These are phyloP conservation scores for Claviceps lovelessii DNA, from an alignment of 2,329 filamentous ascomycete genomes.

Conservation along the genomic window DNA sequence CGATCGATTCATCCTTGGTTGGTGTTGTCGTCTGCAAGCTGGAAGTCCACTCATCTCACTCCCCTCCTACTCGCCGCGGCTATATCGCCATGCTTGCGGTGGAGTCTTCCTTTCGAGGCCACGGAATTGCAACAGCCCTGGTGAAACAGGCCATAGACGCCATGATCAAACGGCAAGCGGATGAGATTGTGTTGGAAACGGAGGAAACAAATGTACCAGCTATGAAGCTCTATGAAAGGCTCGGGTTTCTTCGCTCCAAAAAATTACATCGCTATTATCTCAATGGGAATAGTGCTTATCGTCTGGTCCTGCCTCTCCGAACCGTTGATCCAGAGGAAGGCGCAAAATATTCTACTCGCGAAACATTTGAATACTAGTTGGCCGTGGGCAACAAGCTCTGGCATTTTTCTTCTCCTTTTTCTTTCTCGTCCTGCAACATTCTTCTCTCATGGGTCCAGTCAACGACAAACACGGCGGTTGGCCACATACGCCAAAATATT, in stretches of 20 bases:
- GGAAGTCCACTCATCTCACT: constrained; percentile 75
- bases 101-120: constrained; percentile 60
- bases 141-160: constrained; percentile 84
- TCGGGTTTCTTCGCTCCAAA: constrained; percentile 87
- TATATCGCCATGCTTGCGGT: constrained; percentile 99
- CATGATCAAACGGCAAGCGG: constrained; percentile 71
- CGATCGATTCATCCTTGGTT: constrained; percentile 50
- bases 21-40: constrained; percentile 93
- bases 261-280: constrained; percentile 89
- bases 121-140: constrained; percentile 75
- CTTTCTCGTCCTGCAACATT: not conserved
- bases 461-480: not conserved
- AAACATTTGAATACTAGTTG: constrained; percentile 7
- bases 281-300: constrained; percentile 89
- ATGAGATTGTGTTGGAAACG: constrained; percentile 92
- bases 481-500: not conserved
- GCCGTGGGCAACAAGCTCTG: not conserved
- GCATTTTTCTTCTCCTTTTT: not conserved
- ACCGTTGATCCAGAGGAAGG: constrained; percentile 26
- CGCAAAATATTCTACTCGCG: constrained; percentile 21
- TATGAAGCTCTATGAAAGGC: constrained; percentile 79
- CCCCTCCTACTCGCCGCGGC: constrained; percentile 58
- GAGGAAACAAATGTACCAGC: constrained; percentile 85
- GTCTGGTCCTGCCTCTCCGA: constrained; percentile 70
- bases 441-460: not conserved